Conservation (phyloP, 345 rosid species). For the Combretum micranthum region DNA sequence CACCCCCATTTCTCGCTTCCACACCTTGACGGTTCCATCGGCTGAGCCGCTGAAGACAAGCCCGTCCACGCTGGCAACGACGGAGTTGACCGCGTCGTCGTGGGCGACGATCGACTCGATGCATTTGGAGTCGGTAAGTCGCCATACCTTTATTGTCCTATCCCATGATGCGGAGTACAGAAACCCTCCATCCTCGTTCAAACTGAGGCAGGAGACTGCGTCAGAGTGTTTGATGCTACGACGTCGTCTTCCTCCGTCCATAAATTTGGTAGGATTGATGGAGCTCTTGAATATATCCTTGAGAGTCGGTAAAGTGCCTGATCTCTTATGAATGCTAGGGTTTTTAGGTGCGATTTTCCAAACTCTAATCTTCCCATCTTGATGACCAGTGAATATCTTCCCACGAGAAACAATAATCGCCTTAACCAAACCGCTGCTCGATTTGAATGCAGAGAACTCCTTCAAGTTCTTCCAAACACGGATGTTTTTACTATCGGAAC, state of each 20-base stretch:
- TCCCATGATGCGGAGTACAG: conserved; percentile 95
- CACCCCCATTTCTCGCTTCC: conserved; percentile 56
- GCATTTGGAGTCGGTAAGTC: conserved; percentile 79
- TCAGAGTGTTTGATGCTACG: conserved; percentile 82
- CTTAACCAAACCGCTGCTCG: conserved; percentile 88
- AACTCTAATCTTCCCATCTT: conserved; percentile 87
- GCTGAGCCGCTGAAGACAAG: conserved; percentile 84
- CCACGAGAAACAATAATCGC: conserved; percentile 73
- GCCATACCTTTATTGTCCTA: conserved; percentile 85
- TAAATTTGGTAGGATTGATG: conserved; percentile 73
- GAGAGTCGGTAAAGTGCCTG: conserved; percentile 76
- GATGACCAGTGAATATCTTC: conserved; percentile 90
- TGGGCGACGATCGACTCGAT: conserved; percentile 78
- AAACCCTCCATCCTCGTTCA: conserved; percentile 54
- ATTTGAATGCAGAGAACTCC: conserved; percentile 82
- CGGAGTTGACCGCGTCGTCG: conserved; percentile 91
- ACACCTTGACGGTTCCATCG: conserved; percentile 84
- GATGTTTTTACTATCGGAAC: conserved; percentile 94
- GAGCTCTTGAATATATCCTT: conserved; percentile 87
- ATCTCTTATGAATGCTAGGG: conserved; percentile 58
- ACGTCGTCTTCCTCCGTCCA: conserved; percentile 59
- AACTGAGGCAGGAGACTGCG: conserved; percentile 75
- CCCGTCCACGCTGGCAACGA: conserved; percentile 43
- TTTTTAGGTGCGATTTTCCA: conserved; percentile 75
- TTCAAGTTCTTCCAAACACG: conserved; percentile 91